Evolutionary conservation across 345 rosid genomes (phyloP), one percentile per base, ranked within the genome.

Genomic region (Diplotaxis tenuifolia): DNA sequence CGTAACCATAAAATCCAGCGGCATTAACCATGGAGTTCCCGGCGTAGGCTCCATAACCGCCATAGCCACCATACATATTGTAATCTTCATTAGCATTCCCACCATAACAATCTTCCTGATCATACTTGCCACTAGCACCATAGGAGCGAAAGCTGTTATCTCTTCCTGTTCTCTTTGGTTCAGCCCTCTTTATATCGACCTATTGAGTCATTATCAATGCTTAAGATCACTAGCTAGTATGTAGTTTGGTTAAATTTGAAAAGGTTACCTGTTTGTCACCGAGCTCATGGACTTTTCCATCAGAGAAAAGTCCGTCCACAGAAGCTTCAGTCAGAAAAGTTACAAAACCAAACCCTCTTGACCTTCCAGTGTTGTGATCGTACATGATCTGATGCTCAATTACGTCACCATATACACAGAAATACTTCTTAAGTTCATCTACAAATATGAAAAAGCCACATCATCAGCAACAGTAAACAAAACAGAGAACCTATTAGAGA

Each of bases 101-200:
- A 52, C 66, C 65, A 54, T 68, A 69, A 29, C 21, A 27, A 65
- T 77, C 83, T 72, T 73, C 75, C 28, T 67, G 79, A 58, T 81
- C 80, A 57, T 78, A 80, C 78, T 62, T 78, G 21, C 84, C 83
- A 70, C 75, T 82, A 25, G 76, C 71, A 14, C 57, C 76, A 75
- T 68, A 77, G 66, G 74, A 68, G 38, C 68, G 75, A 45, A 68
- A 45, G 72, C 22, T 49, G 68, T 74, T 38, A 71, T 83, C 77
- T 36, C 84, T 79, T 67, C 80, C 79, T 29, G 74, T 71, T 77
- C 83, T 86, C 82, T 84, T 89, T 47, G 91, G 95, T 78, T 87
- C 89, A n/a, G 95, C 95, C 79, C 80, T 89, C 80, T 85, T 89
- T 73, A 89, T 85, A 61, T 89, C 95, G 47, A 89, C 91, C 95